Base-by-base conservation (phyloP, 371 early-diverging fungal genomes). In the Rhizopus sp. region DNA sequence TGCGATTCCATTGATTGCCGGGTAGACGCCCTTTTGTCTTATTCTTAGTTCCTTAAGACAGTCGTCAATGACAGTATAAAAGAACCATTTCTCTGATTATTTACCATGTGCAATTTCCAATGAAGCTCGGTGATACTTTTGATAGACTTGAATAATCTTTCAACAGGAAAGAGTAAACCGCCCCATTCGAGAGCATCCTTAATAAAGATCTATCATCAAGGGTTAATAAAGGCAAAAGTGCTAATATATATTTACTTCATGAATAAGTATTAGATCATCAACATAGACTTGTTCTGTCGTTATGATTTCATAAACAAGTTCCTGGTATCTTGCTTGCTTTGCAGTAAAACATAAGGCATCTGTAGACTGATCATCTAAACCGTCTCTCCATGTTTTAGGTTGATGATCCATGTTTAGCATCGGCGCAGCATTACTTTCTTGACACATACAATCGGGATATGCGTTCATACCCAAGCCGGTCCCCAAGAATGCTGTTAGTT, bases 261-360 rank as follows among this genome's bases (percentile, higher is more conserved):
- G 68, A n/a, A 85, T 74, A 23, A 81, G 59, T 30, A 75, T 70
- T 37, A 88, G 59, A 68, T 89, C 89, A 10, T 73, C 69, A 5
- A 88, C 77, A 63, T 84, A 89, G 7, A 77, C 76, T 35, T 68
- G 66, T 51, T 89, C 89, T 5, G 89, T 89, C n/a, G 63, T 33
- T 16, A 83, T 71, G 6, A 89, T 68, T 53, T 89, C 89, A 51
- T 80, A 71, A n/a, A 88, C 69, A 4, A 88, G 72, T 42, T 89
- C 89, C 66, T 89, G 89, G 40, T 84, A 71, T 59, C 82, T 68
- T 4, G 75, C 37, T 35, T 75, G 60, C 23, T 65, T 65, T n/a
- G 61, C 4, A 5, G 65, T 50, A 13, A 68, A 37, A 9, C 50
- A 41, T 15, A 60, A 41, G 4, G 37, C 12, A 8, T 50, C 23